These are phyloP conservation scores for Monosporascus sp. DNA, from an alignment of 2,329 filamentous ascomycete genomes.

Conservation along the genomic window DNA sequence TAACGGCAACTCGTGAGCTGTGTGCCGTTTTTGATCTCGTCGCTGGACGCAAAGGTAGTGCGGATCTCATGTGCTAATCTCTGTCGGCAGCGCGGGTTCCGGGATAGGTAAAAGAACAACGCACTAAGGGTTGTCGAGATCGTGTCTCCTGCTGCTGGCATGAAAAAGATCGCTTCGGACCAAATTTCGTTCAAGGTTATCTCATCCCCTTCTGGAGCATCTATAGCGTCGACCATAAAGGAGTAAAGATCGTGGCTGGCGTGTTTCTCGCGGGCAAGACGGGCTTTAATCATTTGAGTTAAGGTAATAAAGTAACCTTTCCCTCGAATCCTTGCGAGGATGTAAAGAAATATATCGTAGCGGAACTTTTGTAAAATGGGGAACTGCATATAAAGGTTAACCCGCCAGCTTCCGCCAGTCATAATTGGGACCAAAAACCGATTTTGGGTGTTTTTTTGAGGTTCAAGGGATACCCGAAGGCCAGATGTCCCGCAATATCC, in stretches of 20 bases:
- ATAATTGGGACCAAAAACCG: conserved; percentile 10
- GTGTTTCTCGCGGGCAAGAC: neutral
- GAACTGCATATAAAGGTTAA: conserved; percentile 11
- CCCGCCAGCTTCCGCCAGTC: conserved; percentile 3
- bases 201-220: neutral
- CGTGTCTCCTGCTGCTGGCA: conserved; percentile 5
- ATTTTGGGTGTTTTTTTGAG: conserved; percentile 12
- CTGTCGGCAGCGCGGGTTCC: conserved; percentile 4
- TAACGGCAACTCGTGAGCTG: conserved; percentile 1
- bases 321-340: neutral
- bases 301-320: neutral
- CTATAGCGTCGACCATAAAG: neutral
- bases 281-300: neutral
- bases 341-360: neutral
- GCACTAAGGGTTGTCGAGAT: conserved; percentile 11
- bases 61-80: conserved; percentile 6
- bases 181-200: conserved; percentile 30
- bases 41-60: neutral
- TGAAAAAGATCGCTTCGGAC: conserved; percentile 37
- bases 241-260: neutral
- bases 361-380: neutral
- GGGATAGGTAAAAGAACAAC: conserved; percentile 14
- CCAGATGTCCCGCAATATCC: conserved; percentile 12
- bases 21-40: conserved; percentile 1
- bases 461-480: conserved; percentile 10